phyloP scores from a whole-genome alignment of 345 rosid species.

The Eucalyptus marginata region DNA sequence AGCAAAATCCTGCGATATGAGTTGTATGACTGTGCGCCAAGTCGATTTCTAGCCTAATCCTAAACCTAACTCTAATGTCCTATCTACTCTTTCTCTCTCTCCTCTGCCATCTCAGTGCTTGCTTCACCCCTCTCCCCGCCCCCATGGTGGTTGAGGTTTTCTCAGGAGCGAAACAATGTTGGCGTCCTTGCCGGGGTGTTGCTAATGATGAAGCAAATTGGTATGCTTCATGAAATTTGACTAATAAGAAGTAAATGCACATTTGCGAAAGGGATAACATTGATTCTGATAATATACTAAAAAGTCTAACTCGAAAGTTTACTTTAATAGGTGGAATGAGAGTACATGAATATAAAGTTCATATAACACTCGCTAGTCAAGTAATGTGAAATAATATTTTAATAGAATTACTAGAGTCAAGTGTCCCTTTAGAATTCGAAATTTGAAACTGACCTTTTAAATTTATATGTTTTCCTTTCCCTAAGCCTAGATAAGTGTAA shows the following conservation, averaged over 20 bases:
- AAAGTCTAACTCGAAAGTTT: no score
- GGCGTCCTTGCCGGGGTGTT: neutral
- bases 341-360: no score
- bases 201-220: neutral
- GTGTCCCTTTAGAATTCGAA: neutral
- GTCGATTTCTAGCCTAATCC: neutral
- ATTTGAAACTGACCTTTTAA: neutral
- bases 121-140: neutral
- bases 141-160: neutral
- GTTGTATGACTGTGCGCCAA: neutral
- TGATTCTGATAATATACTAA: no score
- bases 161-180: neutral
- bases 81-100: neutral
- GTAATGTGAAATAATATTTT: neutral
- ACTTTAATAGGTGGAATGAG: neutral
- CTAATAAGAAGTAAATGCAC: neutral
- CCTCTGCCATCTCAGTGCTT: neutral
- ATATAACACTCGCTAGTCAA: no score
- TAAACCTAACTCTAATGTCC: neutral
- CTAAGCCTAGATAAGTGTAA: neutral
- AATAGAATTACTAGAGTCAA: neutral
- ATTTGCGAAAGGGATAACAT: neutral
- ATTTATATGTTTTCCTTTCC: neutral
- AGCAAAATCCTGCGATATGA: neutral
- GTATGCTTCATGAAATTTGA: neutral